These are phyloP conservation scores for Fraxinus cuspidata DNA, from an alignment of 257 asterid genomes.

Conservation along the genomic window DNA sequence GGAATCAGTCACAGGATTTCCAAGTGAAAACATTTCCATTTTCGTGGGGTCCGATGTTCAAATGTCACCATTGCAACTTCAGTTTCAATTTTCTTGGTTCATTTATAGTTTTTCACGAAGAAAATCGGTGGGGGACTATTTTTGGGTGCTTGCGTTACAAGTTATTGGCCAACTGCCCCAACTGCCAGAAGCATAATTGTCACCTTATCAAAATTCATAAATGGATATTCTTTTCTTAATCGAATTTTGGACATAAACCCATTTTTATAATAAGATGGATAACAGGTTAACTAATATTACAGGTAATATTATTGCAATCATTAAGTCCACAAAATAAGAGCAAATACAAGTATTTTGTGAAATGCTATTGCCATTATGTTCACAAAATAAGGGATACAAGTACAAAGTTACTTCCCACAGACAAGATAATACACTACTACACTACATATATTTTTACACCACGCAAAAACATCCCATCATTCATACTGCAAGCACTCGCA, in stretches of 20 bases:
- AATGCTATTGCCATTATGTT: conserved; percentile 17
- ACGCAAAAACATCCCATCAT: conserved; percentile 4
- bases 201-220: not conserved
- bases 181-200: not conserved
- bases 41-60: conserved; percentile 26
- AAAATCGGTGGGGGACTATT: not conserved
- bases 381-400: conserved; percentile 14
- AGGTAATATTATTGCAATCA: not conserved
- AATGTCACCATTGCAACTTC: conserved; percentile 37
- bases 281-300: no score
- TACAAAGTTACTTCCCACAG: conserved; percentile 20
- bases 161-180: conserved; percentile 42
- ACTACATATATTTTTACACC: conserved; percentile 25
- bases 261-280: no score
- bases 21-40: conserved; percentile 16
- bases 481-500: not conserved
- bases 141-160: not conserved
- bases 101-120: not conserved
- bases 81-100: conserved; percentile 28
- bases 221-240: no score
- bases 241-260: not conserved
- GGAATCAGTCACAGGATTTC: conserved; percentile 25
- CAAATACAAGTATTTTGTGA: not conserved
- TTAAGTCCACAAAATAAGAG: not conserved
- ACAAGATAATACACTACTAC: conserved; percentile 22